Base-by-base conservation (phyloP, 768 basidiomycete species). In the Naganishia antarctica region DNA sequence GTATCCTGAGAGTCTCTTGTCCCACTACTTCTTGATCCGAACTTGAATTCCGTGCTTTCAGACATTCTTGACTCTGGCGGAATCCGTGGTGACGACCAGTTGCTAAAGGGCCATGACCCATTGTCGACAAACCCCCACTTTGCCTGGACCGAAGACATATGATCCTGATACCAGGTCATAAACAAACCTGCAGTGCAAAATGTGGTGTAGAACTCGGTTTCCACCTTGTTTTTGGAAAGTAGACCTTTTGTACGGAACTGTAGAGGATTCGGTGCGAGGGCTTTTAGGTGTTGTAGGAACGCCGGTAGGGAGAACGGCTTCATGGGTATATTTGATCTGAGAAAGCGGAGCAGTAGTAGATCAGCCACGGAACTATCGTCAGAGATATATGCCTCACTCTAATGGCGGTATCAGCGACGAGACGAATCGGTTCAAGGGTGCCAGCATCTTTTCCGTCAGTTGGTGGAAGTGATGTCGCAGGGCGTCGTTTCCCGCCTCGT, bases 361-460 rank as follows among this genome's bases (percentile, higher is more conserved):
- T 45, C 11, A 41, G 50, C n/a, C 48, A 45, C n/a, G n/a, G 18
- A 3, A 9, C 23, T 4, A 26, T n/a, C 2, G 13, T 13, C 21
- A 37, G 18, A 29, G 12, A 23, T 28, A 21, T 8, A 16, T 28
- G 3, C 65, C 69, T 43, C 23, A 70, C 69, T 61, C 61, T 18
- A 63, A 51, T 3, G 66, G 63, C 0, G 90, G 89, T 75, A 92
- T 90, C 50, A 93, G 82, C 0, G 87, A 87, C 65, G 89, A 87
- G 44, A 97, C 85, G 80, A 97, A 97, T 68, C 93, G 84, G 70
- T 93, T 87, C 4, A 98, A 82, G 0, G 94, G 94, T 2, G 89
- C 86, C 23, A 97, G 83, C 66, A 98, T 81, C 60, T 87, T 87
- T 21, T 87, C 88, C 0, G 94, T 91, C 47, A 93, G 83, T 43